Conservation (phyloP, 257 asterid genomes). For the Solanum habrochaites region DNA sequence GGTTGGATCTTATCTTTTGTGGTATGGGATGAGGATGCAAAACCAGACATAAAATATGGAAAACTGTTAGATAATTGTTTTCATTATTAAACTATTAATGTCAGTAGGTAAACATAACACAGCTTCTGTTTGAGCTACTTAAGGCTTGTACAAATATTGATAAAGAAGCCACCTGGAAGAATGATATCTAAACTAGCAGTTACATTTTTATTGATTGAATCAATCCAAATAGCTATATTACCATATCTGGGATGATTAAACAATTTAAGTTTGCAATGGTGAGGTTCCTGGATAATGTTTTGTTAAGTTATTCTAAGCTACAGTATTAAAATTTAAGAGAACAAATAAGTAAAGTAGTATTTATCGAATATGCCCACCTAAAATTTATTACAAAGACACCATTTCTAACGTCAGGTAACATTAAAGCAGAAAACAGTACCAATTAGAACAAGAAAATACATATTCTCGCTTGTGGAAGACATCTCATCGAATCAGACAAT, state of each 20-base stretch:
- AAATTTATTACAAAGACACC: background rate
- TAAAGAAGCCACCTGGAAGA: background rate
- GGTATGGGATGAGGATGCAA: background rate
- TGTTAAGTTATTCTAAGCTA: background rate
- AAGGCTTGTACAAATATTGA: background rate
- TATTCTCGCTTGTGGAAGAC: background rate
- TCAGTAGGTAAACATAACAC: background rate
- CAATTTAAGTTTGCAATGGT: background rate
- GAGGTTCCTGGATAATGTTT: background rate
- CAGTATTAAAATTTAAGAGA: background rate
- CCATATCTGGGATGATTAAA: background rate
- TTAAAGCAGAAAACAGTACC: background rate
- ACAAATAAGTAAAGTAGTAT: background rate
- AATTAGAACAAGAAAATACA: background rate
- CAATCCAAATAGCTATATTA: background rate
- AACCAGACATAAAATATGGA: background rate
- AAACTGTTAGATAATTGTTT: background rate
- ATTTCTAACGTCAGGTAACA: background rate
- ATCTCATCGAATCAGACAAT: background rate
- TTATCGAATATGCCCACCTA: background rate
- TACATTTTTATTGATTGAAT: background rate
- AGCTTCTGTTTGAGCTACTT: background rate
- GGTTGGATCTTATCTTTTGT: background rate
- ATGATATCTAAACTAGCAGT: background rate
- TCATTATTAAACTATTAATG: background rate